Base-by-base conservation (phyloP, 23 red algal species). In the Gracilaria vermiculophylla region DNA sequence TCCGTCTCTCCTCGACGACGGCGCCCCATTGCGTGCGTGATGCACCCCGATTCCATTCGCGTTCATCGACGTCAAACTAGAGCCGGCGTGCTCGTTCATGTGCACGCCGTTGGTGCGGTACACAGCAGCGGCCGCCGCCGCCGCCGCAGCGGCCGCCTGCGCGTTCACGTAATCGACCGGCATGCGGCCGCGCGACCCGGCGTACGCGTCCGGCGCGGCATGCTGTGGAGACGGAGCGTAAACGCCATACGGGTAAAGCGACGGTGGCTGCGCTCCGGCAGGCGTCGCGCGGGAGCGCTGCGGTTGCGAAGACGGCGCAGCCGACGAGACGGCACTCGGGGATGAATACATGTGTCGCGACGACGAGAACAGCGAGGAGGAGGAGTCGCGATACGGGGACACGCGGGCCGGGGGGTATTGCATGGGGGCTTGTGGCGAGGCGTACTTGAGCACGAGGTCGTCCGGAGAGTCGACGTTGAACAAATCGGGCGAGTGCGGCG, bases 111-210 rank as follows among this genome's bases (percentile, higher is more conserved):
- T 78, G 15, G 62, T 78, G 17, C 69, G 69, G 50, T 89, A 89
- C 31, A 89, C 85, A 52, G 85, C 85, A 42, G 85, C 85, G 4
- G 85, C 85, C 0, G 85, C 85, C 19, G 85, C 85, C 27, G 72
- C 85, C 1, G 85, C 85, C 23, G 85, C 85, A 15, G 85, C 85
- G 12, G 72, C 72, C 14, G 85, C 85, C 44, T 89, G 85, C n/a
- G 85, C 85, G 21, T 78, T 89, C 15, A 89, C 51, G 31, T 89
- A 89, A 56, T 89, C 85, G 16, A 54, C 42, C 7, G 85, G 53
- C 53, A 78, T 69, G 39, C 67, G 67, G 3, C 12, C 16, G 23
- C 67, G 67, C 2, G 67, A 73, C 7, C 37, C n/a, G 14, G 67
- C 44, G 40, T 73, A 73, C 42, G 67, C 20, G 19, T 36, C 44